A percentile compares a stretch with the other conserved stretches of the same genome.
phyloP scores from a whole-genome alignment of 495 filamentous ascomycete species.

The Xylaria scruposa region DNA sequence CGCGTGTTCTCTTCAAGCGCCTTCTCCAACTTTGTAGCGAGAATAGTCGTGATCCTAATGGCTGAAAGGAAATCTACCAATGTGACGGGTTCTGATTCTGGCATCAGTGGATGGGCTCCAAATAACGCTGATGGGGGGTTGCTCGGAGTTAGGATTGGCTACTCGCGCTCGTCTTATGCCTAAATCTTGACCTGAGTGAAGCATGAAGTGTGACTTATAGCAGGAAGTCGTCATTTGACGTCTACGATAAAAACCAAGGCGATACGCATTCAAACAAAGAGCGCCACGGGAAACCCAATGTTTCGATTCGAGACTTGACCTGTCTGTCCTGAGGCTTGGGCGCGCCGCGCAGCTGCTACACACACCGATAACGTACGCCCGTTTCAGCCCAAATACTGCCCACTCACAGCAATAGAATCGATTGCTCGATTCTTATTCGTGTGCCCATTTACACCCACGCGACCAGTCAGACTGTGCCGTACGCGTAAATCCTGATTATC shows the following conservation, averaged over 20 bases:
- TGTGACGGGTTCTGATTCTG: constrained; percentile 17
- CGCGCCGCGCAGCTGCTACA: constrained; percentile 1
- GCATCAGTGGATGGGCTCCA: constrained; percentile 7
- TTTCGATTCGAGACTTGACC: constrained; percentile 13
- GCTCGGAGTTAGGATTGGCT: constrained; percentile 14
- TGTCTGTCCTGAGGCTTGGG: constrained; percentile 3
- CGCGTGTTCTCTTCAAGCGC: constrained; percentile 17
- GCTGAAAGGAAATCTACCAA: constrained; percentile 11
- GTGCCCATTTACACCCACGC: constrained; percentile 3
- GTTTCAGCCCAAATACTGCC: constrained; percentile 23
- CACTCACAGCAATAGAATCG: constrained; percentile 17
- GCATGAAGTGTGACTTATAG: background rate
- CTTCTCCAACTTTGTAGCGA: background rate
- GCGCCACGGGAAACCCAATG: constrained; percentile 1
- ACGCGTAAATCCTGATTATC: constrained; percentile 9
- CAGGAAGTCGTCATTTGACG: background rate
- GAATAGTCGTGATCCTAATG: constrained; percentile 13
- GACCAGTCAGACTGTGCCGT: constrained; percentile 25
- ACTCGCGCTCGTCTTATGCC: constrained; percentile 2
- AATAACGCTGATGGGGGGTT: constrained; percentile 17
- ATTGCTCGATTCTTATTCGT: constrained; percentile 14
- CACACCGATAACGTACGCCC: constrained; percentile 8
- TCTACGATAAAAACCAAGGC: constrained; percentile 5
- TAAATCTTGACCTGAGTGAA: constrained; percentile 6
- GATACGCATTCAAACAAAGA: constrained; percentile 22